These are phyloP conservation scores for Amphicarpaea edgeworthii DNA, from an alignment of 306 rosid genomes.

Conservation along the genomic window DNA sequence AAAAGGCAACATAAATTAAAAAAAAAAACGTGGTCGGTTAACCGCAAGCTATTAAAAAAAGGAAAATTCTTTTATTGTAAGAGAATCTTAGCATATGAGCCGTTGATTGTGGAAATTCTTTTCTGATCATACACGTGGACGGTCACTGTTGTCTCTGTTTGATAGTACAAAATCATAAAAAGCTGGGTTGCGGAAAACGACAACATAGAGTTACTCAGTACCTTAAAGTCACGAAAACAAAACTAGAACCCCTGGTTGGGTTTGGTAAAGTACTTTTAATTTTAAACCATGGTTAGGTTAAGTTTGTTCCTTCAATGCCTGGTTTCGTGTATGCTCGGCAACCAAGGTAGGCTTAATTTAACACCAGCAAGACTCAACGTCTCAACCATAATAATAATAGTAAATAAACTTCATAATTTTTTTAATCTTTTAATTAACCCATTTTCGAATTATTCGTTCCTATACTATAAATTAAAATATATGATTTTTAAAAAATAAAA, in stretches of 20 bases:
- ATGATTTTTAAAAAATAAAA: too few species aligned
- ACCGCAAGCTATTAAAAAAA: background rate
- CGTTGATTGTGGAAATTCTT: conserved; percentile 24
- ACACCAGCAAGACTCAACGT: background rate
- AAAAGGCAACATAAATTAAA: background rate
- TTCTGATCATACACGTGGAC: conserved; percentile 45
- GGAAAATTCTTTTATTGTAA: background rate
- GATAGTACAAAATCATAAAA: conserved; percentile 31
- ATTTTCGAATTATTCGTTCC: too few species aligned
- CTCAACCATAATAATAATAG: too few species aligned
- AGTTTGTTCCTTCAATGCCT: background rate
- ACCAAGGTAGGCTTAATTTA: background rate
- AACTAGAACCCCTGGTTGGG: background rate
- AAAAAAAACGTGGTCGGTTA: conserved; percentile 28
- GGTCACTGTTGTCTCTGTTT: background rate
- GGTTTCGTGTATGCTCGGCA: conserved; percentile 36
- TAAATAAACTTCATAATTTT: too few species aligned
- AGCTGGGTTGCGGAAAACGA: conserved; percentile 49
- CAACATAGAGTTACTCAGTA: conserved; percentile 35
- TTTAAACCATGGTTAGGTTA: conserved; percentile 49
- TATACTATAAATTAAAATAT: too few species aligned
- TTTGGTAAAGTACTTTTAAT: background rate
- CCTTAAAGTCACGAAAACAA: conserved; percentile 11
- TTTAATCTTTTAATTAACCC: too few species aligned
- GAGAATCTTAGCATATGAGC: background rate